Percentiles rank a stretch among this genome's conserved stretches.
Evolutionary conservation across 495 filamentous ascomycete species (phyloP).

Genomic region (Corynascus novoguineensis): DNA sequence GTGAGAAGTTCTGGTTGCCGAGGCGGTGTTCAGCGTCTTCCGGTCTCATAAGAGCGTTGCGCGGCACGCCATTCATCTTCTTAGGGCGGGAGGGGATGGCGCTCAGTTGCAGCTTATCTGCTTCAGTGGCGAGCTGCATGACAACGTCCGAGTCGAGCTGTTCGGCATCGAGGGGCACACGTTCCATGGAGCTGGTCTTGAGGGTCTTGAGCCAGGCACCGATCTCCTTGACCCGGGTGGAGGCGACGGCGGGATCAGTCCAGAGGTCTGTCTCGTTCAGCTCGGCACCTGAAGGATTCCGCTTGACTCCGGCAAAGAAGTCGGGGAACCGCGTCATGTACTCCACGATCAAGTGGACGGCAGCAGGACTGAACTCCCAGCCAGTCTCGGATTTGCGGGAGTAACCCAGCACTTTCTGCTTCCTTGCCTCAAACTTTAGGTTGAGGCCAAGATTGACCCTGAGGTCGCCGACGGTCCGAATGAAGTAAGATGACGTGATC

Average conservation of each 20-base stretch:
- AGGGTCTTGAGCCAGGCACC: constrained; percentile 84
- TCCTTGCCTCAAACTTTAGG: constrained; percentile 91
- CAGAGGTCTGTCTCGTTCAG: constrained; percentile 77
- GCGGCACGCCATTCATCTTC: constrained; percentile 70
- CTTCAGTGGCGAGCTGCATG: constrained; percentile 69
- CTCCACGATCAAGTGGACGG: constrained; percentile 68
- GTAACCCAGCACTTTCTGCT: constrained; percentile 94
- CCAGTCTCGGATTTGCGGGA: constrained; percentile 76
- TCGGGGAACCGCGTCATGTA: constrained; percentile 95
- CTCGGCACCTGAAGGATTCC: constrained; percentile 49
- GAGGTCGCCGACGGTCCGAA: constrained; percentile 67
- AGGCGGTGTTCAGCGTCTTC: constrained; percentile 87
- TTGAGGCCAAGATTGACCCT: constrained; percentile 88
- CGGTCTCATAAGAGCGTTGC: constrained; percentile 82
- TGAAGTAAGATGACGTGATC: constrained; percentile 87
- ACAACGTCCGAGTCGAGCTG: constrained; percentile 92
- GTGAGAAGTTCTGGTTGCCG: constrained; percentile 71
- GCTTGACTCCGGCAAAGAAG: constrained; percentile 81
- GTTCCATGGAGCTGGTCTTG: constrained; percentile 84
- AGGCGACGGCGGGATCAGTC: constrained; percentile 57
- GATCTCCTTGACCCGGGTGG: constrained; percentile 75
- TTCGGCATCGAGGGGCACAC: constrained; percentile 88
- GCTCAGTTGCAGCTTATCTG: constrained; percentile 51
- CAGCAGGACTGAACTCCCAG: constrained; percentile 92
- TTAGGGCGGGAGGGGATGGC: constrained; percentile 43